Base-by-base conservation (phyloP, 768 basidiomycete species). In the Mrakia blollopis region DNA sequence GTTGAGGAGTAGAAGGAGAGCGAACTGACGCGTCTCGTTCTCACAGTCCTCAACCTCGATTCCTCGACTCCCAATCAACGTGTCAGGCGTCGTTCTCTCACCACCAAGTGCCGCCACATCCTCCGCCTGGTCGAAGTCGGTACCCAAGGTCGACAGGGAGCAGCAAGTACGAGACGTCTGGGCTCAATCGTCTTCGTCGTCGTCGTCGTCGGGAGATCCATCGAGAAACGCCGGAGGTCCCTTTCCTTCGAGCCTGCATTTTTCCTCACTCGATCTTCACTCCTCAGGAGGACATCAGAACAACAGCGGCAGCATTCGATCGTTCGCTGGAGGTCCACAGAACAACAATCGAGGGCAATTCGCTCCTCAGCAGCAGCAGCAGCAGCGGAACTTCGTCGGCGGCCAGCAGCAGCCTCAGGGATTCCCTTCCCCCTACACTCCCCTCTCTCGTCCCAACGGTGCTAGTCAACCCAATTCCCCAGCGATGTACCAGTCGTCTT, bases 71-170 rank as follows among this genome's bases (percentile, higher is more conserved):
- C 67, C 61, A 7, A 47, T 54, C 1, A 73, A 61, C 54, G 41
- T 67, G 4, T 44, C 70, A 5, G 65, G 41, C 60, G 41, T 65
- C 21, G 69, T 71, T 18, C 73, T 78, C 10, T 74, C 77, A 18
- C 77, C 77, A 28, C 77, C 77, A n/a, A 73, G 72, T 35, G 72
- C 77, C 4, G 77, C 68, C 1, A 78, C 73, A 5, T 74, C 73
- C n/a, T 73, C 73, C n/a, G 73, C 77, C 2, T 78, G 77, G 77
- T 69, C 68, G 2, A 70, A 78, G 60, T 50, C 73, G 25, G 50
- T 37, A 37, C 32, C 63, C 30, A 44, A 30, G 30, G 50, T 63
- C 25, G 73, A 74, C 73, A 50, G 70, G 28, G 75, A 76, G n/a
- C 75, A 76, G 35, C 63, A 67, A 4, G 67, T 76, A 3, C 70